Evolutionary conservation across 345 rosid species (phyloP), one percentile per base, ranked within the genome.

Genomic region (Adansonia digitata): DNA sequence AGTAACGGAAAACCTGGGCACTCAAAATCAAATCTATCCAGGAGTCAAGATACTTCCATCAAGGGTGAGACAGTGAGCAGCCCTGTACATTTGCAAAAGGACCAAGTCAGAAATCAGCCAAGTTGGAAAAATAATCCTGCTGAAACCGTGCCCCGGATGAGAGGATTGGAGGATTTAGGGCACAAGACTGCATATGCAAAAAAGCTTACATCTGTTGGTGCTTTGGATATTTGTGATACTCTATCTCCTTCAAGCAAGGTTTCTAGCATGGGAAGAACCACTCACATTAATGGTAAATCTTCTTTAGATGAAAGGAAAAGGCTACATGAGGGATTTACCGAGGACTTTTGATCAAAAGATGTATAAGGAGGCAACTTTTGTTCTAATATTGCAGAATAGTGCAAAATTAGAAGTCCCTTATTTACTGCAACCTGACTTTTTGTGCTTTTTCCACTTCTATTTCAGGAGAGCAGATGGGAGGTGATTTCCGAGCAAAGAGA

Each of bases 161-260:
- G 97, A 87, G 97, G 92, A 49, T 83, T 90, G 84, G 92, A 88
- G 77, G 97, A 96, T 80, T 85, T 96, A 46, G 97, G 97, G 76
- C 87, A 85, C 51, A 89, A 79, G 84, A 86, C 88, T 73, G 55
- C 87, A 59, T 61, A 86, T 71, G 79, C 86, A 52, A 93, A 92
- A 76, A 92, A 84, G 85, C 64, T 75, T 76, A 67, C 81, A 26
- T 75, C 80, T 60, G 78, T 86, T 67, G 82, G 74, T 82, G 89
- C 82, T 71, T 79, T 79, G 72, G 88, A 87, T 84, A 75, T 60
- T 59, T 86, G 81, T 22, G 76, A 83, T 75, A 78, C 79, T 77
- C 81, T 82, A 81, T 84, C 82, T 79, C 83, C 85, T 73, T 77
- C 85, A 18, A 80, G 81, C 51, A 82, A 79, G 74, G 86, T 77